Percentiles rank a stretch among this genome's conserved stretches.
phyloP scores from a whole-genome alignment of 371 early-diverging fungal genomes.

The Dichotomocladium elegans region DNA sequence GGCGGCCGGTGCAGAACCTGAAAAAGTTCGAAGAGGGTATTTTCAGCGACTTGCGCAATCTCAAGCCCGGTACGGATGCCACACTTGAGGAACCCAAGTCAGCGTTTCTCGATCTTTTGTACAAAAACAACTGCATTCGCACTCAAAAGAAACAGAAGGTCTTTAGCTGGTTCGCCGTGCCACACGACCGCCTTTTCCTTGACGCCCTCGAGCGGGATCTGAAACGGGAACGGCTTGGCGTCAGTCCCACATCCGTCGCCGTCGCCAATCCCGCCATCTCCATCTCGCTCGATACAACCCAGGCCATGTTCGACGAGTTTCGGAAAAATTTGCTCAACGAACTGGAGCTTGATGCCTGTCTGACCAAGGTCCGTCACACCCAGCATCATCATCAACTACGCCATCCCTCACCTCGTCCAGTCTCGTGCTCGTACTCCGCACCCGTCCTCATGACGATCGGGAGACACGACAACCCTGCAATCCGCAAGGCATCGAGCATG shows the following conservation, averaged over 20 bases:
- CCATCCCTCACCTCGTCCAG: constrained; percentile 5
- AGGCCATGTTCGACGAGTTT: constrained; percentile 37
- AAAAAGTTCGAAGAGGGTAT: constrained; percentile 92
- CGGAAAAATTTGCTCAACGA: constrained; percentile 24
- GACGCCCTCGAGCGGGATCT: constrained; percentile 91
- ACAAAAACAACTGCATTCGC: constrained; percentile 79
- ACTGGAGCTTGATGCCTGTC: constrained; percentile 24
- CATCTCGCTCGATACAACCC: constrained; percentile 32
- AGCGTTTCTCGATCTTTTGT: constrained; percentile 75
- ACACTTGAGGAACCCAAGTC: constrained; percentile 76
- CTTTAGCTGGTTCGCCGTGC: constrained; percentile 81
- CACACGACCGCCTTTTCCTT: constrained; percentile 72
- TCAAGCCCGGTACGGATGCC: constrained; percentile 83
- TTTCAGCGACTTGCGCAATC: constrained; percentile 75
- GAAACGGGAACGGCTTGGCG: constrained; percentile 74
- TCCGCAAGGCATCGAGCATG: constrained; percentile 27
- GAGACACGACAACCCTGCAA: not conserved
- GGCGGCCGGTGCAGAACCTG: constrained; percentile 54
- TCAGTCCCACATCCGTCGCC: constrained; percentile 57
- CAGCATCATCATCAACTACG: not conserved
- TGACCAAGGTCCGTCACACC: not conserved
- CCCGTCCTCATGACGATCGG: not conserved
- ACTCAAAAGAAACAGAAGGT: constrained; percentile 92
- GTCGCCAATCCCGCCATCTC: constrained; percentile 31
- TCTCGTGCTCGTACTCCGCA: constrained; percentile 8